Percentiles rank a stretch among this genome's conserved stretches.
Evolutionary conservation across 2,329 filamentous ascomycete species (phyloP).

Genomic region (Fusarium verticillioides): DNA sequence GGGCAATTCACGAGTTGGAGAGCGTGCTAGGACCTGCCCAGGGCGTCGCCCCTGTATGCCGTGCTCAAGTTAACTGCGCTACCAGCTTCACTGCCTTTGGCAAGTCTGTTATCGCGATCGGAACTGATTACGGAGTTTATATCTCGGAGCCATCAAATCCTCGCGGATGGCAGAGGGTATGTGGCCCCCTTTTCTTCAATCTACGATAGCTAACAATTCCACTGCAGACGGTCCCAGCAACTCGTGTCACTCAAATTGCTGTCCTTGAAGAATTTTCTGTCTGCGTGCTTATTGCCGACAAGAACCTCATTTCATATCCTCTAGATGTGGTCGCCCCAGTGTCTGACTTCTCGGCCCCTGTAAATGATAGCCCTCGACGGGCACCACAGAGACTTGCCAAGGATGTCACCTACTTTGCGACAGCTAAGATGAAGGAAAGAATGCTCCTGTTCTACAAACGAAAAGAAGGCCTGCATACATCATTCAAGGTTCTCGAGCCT

Average conservation of each 20-base stretch:
- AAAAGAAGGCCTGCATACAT: constrained; percentile 89
- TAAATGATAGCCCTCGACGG: constrained; percentile 78
- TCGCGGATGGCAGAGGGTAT: constrained; percentile 88
- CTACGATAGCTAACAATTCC: constrained; percentile 30
- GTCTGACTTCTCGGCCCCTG: constrained; percentile 69
- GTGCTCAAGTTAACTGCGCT: constrained; percentile 90
- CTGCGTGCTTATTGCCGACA: constrained; percentile 91
- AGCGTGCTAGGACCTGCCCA: constrained; percentile 76
- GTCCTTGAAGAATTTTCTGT: constrained; percentile 96
- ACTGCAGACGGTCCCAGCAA: constrained; percentile 76
- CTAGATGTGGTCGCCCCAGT: constrained; percentile 81
- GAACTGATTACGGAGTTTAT: constrained; percentile 94
- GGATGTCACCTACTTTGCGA: constrained; percentile 96
- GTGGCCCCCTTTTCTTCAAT: constrained; percentile 44
- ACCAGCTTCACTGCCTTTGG: constrained; percentile 88
- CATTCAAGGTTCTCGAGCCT: constrained; percentile 96
- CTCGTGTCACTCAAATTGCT: constrained; percentile 88
- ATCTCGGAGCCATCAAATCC: constrained; percentile 90
- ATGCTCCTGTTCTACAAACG: constrained; percentile 97
- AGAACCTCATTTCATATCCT: constrained; percentile 91
- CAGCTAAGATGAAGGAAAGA: constrained; percentile 96
- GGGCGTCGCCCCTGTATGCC: constrained; percentile 81
- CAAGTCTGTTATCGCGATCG: constrained; percentile 89
- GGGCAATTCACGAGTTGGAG: constrained; percentile 90
- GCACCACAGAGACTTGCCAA: constrained; percentile 94